Base-by-base conservation (phyloP, 352 stramenopile genomes). In the Globisporangium barbulae region DNA sequence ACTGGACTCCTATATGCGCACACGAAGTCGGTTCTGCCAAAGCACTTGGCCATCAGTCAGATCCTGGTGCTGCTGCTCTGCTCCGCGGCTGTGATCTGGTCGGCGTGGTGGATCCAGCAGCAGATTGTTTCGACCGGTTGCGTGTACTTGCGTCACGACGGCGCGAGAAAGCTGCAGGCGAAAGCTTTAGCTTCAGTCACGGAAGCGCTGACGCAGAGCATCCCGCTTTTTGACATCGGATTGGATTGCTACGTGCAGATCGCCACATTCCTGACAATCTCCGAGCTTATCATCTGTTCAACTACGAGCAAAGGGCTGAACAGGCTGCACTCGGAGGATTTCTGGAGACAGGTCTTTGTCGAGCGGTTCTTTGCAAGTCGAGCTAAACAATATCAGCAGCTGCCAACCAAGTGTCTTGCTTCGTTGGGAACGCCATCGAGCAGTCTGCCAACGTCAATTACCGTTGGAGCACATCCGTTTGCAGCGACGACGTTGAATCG, bases 91-190 rank as follows among this genome's bases (percentile, higher is more conserved):
- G 76, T 85, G 28, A 67, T 85, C 5, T 61, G 53, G 15, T 75
- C 64, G 13, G 74, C 76, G 15, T 83, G 64, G 50, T 79, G 70
- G 67, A 81, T 83, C 19, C 76, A 83, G 54, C 67, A 77, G 12
- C 76, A 78, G n/a, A 85, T 85, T 28, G 39, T 84, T 30, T 62
- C 63, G 7, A 56, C 49, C 8, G 37, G 15, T 3, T 44, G 19
- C 7, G 44, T 30, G 49, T 21, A 35, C 12, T 9, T 55, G 3
- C 30, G 33, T 10, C 10, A 7, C 5, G 3, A n/a, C 3, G 21
- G 30, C 25, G 7, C 5, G 22, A 25, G 28, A n/a, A 58, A 61
- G 30, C 9, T 60, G 2, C 17, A 49, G 5, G 9, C 2, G 55
- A 41, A 42, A 25, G 21, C 35, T 30, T 30, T 13, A 39, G 22